Evolutionary conservation across 1,284 basidiomycete species (phyloP), one percentile per base, ranked within the genome.

Genomic region (Hypsizygus ulmarius): DNA sequence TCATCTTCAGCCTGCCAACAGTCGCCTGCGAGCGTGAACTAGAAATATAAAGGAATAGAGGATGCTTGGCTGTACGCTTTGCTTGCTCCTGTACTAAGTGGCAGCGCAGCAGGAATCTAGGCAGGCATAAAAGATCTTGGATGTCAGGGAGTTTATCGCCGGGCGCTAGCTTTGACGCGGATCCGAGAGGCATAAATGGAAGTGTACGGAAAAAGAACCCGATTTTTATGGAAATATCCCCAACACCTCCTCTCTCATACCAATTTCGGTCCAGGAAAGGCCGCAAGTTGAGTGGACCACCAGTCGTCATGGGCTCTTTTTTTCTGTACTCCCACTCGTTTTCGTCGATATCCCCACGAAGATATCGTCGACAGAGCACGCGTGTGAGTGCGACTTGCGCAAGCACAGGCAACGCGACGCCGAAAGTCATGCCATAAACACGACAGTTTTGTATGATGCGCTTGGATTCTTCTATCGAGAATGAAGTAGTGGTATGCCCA

Each of bases 321-420:
- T 67, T 73, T 32, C 79, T 65, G 41, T 71, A 71, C 25, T 71
- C 67, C 82, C 82, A 83, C 56, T 84, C 80, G 10, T 69, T 68
- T 36, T 69, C 56, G 3, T 62, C 59, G 14, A 84, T 74, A 29
- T 75, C 64, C 5, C 79, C 77, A 2, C 65, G 67, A 12, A 75
- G 56, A 51, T 74, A 77, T 41, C 65, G 69, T 37, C 72, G 69
- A 44, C 74, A 73, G 15, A 83, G 66, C 5, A 82, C 59, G 0
- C 81, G 76, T 8, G 79, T 66, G 41, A 78, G 63, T 0, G 77
- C 78, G n/a, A 81, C 65, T 57, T 84, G 82, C 2, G 67, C 72
- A 21, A 82, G 63, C 3, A 77, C 66, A 7, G 75, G 70, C 30
- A 71, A 73, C 2, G 70, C 77, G 42, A 73, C 71, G 6, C 80